Conservation (phyloP, 2,329 filamentous ascomycete species). For the Coccinonectria pachysandricola region DNA sequence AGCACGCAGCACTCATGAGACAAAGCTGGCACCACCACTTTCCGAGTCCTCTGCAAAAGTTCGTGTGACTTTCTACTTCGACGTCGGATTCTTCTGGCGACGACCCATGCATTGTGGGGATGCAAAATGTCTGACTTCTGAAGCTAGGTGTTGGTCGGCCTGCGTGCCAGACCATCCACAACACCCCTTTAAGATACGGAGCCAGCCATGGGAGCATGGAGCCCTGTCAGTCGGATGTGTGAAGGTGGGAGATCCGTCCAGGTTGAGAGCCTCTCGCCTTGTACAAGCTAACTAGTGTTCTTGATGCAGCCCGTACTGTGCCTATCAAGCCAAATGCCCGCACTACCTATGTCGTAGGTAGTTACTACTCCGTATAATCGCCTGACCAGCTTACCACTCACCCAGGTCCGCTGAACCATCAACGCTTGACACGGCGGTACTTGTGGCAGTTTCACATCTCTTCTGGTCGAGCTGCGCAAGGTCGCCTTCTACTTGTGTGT, state of each 20-base stretch:
- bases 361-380: too few species aligned
- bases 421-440: too few species aligned
- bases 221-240: slow-evolving; percentile 17
- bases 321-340: too few species aligned
- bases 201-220: too few species aligned
- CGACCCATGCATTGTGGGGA: slow-evolving; percentile 3
- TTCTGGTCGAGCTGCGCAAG: slow-evolving; percentile 15
- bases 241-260: slow-evolving; percentile 16
- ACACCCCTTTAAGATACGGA: slow-evolving; percentile 4
- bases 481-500: slow-evolving; percentile 10
- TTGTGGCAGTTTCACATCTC: slow-evolving; percentile 14
- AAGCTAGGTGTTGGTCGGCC: slow-evolving; percentile 16
- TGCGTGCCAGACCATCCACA: slow-evolving; percentile 11
- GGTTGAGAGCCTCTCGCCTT: slow-evolving; percentile 15
- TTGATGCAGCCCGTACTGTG: slow-evolving; percentile 15
- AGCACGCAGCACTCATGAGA: too few species aligned
- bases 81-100: too few species aligned
- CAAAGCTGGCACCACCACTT: too few species aligned
- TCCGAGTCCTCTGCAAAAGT: too few species aligned
- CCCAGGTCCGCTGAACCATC: too few species aligned
- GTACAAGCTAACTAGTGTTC: slow-evolving; percentile 15
- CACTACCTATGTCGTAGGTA: too few species aligned
- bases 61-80: too few species aligned
- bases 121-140: slow-evolving; percentile 11
- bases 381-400: too few species aligned